Percentiles rank a stretch among this genome's conserved stretches.
Evolutionary conservation across 192 early-diverging fungal species (phyloP).

Genomic region (Glomus cerebriforme): DNA sequence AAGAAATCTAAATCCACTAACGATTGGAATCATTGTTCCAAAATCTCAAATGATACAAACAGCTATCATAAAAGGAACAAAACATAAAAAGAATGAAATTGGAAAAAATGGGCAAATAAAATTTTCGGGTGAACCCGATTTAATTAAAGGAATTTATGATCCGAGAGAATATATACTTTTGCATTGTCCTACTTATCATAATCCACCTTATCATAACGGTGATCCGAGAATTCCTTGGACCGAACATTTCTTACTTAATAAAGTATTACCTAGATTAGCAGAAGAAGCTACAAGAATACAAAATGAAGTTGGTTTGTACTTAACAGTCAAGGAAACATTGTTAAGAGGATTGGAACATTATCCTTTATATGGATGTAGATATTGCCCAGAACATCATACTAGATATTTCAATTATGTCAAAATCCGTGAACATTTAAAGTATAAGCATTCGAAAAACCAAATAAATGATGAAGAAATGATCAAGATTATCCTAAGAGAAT

Average conservation of each 20-base stretch:
- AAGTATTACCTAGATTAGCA: constrained; percentile 5
- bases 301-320: not conserved
- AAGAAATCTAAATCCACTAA: not conserved
- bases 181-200: constrained; percentile 2
- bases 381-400: not conserved
- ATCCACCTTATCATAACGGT: constrained; percentile 4
- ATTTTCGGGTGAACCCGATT: not conserved
- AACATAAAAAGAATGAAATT: not conserved
- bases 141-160: not conserved
- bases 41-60: not conserved
- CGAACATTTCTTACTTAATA: not conserved
- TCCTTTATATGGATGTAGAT: not conserved
- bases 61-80: not conserved
- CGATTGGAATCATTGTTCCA: not conserved
- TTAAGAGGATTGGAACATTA: not conserved
- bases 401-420: not conserved
- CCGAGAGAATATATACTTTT: not conserved
- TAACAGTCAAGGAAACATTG: constrained; percentile 3
- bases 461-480: not conserved
- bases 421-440: not conserved
- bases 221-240: not conserved
- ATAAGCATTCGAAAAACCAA: too few relatives aligned
- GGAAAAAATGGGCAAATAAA: not conserved
- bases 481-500: constrained; percentile 1
- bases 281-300: not conserved